phyloP scores from a whole-genome alignment of 495 filamentous ascomycete species.

The Tetracladium setigerum region DNA sequence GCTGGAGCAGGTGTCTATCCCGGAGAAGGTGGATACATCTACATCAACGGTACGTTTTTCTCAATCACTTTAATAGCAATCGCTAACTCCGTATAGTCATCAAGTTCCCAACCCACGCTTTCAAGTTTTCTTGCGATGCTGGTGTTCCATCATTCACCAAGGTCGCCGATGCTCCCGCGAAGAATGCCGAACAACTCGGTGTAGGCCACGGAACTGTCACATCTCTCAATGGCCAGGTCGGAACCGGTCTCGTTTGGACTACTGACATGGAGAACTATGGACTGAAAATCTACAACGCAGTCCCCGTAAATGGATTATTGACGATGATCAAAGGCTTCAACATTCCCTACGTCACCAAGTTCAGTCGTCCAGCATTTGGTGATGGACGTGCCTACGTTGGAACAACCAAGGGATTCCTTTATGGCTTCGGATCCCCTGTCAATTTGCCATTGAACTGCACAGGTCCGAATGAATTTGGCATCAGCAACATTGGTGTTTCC shows the following conservation, averaged over 20 bases:
- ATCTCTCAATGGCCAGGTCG: conserved; percentile 28
- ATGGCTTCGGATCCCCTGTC: conserved; percentile 29
- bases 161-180: conserved; percentile 26
- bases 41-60: conserved; percentile 22
- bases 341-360: conserved; percentile 29
- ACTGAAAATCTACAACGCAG: conserved; percentile 35
- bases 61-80: too few relatives aligned
- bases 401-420: conserved; percentile 24
- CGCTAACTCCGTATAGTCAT: conserved; percentile 15
- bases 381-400: conserved; percentile 29
- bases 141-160: conserved; percentile 30
- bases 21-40: conserved; percentile 36
- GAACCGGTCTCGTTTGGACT: conserved; percentile 33
- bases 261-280: conserved; percentile 31
- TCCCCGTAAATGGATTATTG: conserved; percentile 29
- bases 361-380: conserved; percentile 32
- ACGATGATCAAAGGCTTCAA: conserved; percentile 29
- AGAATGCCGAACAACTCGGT: conserved; percentile 27
- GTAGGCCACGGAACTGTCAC: conserved; percentile 34
- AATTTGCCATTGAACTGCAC: conserved; percentile 33
- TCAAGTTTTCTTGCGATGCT: conserved; percentile 26
- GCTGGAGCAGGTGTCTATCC: conserved; percentile 34
- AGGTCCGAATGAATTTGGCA: conserved; percentile 27
- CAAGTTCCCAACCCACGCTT: conserved; percentile 28
- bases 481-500: conserved; percentile 19